A percentile compares a stretch with the other conserved stretches of the same genome.
phyloP scores from a whole-genome alignment of 2,329 filamentous ascomycete species.

The Hypocreales sp. region DNA sequence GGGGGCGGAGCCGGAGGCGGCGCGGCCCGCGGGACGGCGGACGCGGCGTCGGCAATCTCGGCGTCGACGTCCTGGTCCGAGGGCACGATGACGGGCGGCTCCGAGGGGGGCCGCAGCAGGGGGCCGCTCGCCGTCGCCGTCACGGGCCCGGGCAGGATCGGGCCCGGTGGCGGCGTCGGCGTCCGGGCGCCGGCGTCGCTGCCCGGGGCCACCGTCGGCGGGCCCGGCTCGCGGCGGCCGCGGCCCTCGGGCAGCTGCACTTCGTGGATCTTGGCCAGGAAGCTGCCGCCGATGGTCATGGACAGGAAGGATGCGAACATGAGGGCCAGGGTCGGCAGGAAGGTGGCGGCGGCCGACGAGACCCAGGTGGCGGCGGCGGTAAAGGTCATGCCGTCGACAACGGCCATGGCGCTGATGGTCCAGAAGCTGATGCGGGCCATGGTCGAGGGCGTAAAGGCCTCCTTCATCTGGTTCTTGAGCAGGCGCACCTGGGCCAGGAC shows the following conservation, averaged over 20 bases:
- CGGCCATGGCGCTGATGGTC: constrained; percentile 44
- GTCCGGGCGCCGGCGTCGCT: constrained; percentile 10
- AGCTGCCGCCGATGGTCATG: constrained; percentile 40
- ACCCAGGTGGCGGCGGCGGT: constrained; percentile 39
- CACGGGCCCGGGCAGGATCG: constrained; percentile 24
- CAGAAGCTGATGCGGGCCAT: constrained; percentile 50
- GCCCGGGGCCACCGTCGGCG: constrained; percentile 7
- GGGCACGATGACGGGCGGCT: constrained; percentile 40
- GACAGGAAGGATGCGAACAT: constrained; percentile 36
- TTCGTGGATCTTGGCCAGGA: constrained; percentile 43
- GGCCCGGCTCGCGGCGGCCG: constrained; percentile 24
- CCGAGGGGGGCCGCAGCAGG: constrained; percentile 6
- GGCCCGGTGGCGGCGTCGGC: constrained; percentile 11
- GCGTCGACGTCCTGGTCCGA: constrained; percentile 49
- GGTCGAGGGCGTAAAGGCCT: constrained; percentile 52
- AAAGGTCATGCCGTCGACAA: constrained; percentile 47
- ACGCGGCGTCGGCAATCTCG: constrained; percentile 33
- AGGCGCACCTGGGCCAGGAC: constrained; percentile 46
- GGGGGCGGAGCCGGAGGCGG: too few relatives aligned
- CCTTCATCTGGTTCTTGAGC: constrained; percentile 48
- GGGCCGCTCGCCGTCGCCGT: too few relatives aligned
- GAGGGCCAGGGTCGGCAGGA: constrained; percentile 40
- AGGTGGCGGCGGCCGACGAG: constrained; percentile 36
- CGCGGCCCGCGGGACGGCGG: constrained; percentile 17
- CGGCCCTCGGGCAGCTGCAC: constrained; percentile 41